These are phyloP conservation scores for Fusarium udum DNA, from an alignment of 2,329 filamentous ascomycete genomes.

Conservation along the genomic window DNA sequence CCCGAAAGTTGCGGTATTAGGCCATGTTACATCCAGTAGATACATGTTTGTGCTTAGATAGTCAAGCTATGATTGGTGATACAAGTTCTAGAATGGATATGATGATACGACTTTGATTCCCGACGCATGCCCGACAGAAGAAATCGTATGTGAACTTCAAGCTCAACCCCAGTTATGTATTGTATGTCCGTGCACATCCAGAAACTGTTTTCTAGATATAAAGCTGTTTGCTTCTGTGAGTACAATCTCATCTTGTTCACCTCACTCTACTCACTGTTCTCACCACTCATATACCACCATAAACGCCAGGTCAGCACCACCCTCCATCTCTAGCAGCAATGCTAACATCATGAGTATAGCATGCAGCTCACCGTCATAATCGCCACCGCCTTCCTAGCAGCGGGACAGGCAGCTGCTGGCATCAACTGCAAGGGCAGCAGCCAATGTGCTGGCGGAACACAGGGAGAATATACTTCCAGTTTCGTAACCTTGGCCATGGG, in stretches of 20 bases:
- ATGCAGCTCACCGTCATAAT: background rate
- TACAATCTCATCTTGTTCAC: rapidly evolving
- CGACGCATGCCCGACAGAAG: background rate
- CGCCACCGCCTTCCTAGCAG: background rate
- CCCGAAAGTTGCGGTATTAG: background rate
- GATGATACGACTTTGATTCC: background rate
- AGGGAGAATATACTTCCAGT: background rate
- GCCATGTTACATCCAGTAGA: background rate
- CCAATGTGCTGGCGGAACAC: background rate
- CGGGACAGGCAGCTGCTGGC: background rate
- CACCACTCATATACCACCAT: rapidly evolving
- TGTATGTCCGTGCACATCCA: background rate
- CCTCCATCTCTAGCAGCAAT: background rate
- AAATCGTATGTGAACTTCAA: background rate
- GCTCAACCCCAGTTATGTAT: too few species aligned
- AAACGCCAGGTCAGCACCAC: background rate
- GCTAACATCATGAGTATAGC: rapidly evolving
- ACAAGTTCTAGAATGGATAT: background rate
- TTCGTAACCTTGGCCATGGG: rapidly evolving
- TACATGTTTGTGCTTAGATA: background rate
- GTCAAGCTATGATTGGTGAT: background rate
- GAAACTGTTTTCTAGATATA: background rate
- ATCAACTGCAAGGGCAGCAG: background rate
- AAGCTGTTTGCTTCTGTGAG: rapidly evolving
- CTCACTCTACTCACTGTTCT: background rate